These are phyloP conservation scores for Microbotryomycetes sp. DNA, from an alignment of 1,284 basidiomycete genomes.

Conservation along the genomic window DNA sequence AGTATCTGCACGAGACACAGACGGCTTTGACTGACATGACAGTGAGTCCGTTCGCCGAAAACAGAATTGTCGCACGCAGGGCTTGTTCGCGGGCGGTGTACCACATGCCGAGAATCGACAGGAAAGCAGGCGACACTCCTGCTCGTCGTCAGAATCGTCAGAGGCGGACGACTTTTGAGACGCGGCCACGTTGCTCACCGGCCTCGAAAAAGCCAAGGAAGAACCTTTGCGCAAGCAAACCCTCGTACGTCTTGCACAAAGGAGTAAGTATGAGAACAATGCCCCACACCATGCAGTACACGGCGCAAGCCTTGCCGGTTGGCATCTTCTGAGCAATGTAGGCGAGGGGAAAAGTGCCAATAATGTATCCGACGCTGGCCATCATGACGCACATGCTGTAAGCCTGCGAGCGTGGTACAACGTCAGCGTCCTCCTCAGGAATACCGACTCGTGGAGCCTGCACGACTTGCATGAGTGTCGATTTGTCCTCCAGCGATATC, in stretches of 20 bases:
- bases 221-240: slow-evolving; percentile 11
- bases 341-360: not conserved
- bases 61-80: not conserved
- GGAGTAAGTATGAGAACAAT: slow-evolving; percentile 5
- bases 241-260: slow-evolving; percentile 1
- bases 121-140: not conserved
- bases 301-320: slow-evolving; percentile 7
- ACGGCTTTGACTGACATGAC: not conserved
- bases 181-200: not conserved
- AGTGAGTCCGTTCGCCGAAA: slow-evolving; percentile 1
- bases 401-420: no score
- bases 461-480: not conserved
- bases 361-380: not conserved
- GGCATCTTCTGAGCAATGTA: slow-evolving; percentile 6
- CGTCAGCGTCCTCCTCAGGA: not conserved
- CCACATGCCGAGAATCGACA: slow-evolving; percentile 1
- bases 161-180: not conserved
- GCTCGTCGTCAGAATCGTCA: not conserved
- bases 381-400: not conserved
- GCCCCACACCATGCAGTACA: slow-evolving; percentile 13
- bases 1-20: no score
- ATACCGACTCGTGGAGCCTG: not conserved
- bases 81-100: slow-evolving; percentile 1
- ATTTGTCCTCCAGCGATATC: not conserved
- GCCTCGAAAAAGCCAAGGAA: not conserved